phyloP scores from a whole-genome alignment of 805 yeast species.

The Kodamaea sagamina region DNA sequence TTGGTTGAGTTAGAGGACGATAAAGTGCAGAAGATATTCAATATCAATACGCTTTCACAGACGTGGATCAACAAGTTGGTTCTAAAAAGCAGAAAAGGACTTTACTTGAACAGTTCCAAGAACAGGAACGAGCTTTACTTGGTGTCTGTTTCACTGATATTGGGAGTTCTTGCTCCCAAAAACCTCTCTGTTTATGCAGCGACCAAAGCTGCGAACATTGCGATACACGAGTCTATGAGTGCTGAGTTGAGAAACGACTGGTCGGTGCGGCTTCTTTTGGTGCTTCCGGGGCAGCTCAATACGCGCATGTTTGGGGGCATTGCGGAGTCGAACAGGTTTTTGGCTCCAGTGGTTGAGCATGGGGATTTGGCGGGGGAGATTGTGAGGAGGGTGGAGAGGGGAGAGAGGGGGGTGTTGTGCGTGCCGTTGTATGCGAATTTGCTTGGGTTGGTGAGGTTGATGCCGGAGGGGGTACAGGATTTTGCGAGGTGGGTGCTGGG shows the following conservation, averaged over 20 bases:
- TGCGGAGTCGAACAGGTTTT: constrained; percentile 38
- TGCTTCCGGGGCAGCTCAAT: constrained; percentile 54
- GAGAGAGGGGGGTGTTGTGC: constrained; percentile 44
- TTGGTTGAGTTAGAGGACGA: constrained; percentile 25
- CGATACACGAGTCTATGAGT: constrained; percentile 46
- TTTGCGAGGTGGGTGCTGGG: constrained; percentile 36
- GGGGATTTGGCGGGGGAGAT: constrained; percentile 38
- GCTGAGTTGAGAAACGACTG: constrained; percentile 35
- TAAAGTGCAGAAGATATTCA: constrained; percentile 27
- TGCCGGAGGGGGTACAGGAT: constrained; percentile 44
- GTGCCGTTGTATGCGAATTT: constrained; percentile 51
- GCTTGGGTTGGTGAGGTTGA: constrained; percentile 41
- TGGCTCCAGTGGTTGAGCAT: constrained; percentile 51
- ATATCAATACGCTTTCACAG: constrained; percentile 36
- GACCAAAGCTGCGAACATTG: constrained; percentile 48
- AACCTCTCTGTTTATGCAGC: constrained; percentile 51
- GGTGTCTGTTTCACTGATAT: constrained; percentile 47
- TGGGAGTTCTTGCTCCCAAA: constrained; percentile 52
- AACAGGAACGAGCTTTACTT: constrained; percentile 29
- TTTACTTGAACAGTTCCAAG: no score
- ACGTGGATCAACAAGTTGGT: constrained; percentile 27
- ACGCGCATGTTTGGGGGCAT: constrained; percentile 53
- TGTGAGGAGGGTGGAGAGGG: constrained; percentile 32
- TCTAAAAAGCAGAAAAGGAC: constrained; percentile 14
- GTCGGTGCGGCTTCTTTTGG: constrained; percentile 35